phyloP scores from a whole-genome alignment of 768 basidiomycete genomes.

The Clitopilus hobsonii region DNA sequence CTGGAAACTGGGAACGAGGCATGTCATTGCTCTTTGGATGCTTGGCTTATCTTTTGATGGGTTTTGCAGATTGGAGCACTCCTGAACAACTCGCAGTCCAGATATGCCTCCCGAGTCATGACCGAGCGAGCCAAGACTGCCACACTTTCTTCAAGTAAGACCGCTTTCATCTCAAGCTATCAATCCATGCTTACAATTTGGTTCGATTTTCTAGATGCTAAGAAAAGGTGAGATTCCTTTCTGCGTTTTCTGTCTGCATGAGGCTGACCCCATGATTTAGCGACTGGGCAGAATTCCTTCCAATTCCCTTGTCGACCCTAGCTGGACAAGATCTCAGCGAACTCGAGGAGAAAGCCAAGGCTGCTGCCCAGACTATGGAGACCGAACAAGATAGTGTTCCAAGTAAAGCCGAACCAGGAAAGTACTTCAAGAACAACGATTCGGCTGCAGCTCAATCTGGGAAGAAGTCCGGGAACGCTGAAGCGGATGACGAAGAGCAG shows the following conservation, averaged over 20 bases:
- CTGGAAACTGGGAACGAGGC: too few species aligned
- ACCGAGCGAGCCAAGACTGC: constrained; percentile 26
- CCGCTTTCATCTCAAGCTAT: not conserved
- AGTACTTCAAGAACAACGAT: too few species aligned
- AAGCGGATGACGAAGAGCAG: not conserved
- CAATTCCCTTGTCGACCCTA: constrained; percentile 20
- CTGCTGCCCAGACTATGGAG: constrained; percentile 4
- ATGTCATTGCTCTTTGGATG: too few species aligned
- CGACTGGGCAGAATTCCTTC: constrained; percentile 11
- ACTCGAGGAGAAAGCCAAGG: constrained; percentile 16
- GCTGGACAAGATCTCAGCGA: constrained; percentile 26
- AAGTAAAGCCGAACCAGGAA: too few species aligned
- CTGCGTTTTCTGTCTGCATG: too few species aligned
- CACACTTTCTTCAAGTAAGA: constrained; percentile 27
- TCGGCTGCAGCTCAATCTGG: constrained; percentile 3
- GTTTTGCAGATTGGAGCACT: too few species aligned
- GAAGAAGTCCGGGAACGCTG: constrained; percentile 4
- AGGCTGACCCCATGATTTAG: too few species aligned
- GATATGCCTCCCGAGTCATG: constrained; percentile 17
- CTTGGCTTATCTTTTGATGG: too few species aligned
- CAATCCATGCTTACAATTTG: not conserved
- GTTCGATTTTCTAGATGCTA: constrained; percentile 19
- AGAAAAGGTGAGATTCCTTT: constrained; percentile 12
- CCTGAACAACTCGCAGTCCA: constrained; percentile 13
- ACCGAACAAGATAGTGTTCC: too few species aligned